These are phyloP conservation scores for Scheffersomyces amazonensis DNA, from an alignment of 805 yeast genomes.

Conservation along the genomic window DNA sequence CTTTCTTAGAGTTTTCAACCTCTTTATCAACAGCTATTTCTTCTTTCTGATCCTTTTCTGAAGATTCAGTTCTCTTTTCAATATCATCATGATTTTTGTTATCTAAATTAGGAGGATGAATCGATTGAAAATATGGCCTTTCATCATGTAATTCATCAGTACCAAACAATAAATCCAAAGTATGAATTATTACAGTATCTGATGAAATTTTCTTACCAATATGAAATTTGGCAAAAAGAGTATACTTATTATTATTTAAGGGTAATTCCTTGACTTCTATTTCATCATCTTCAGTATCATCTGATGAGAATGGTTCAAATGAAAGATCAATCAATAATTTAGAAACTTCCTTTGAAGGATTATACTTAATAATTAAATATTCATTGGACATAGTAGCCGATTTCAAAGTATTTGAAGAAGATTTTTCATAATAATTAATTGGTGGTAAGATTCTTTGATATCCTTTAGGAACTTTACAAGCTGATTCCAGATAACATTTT, in stretches of 20 bases:
- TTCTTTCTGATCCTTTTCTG: not conserved
- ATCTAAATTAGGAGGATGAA: too few relatives aligned
- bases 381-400: not conserved
- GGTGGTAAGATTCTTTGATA: constrained; percentile 5
- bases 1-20: too few relatives aligned
- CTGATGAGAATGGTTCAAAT: not conserved
- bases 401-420: not conserved
- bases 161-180: constrained; percentile 28
- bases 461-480: constrained; percentile 4
- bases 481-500: constrained; percentile 1
- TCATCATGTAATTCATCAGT: constrained; percentile 25
- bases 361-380: constrained; percentile 2
- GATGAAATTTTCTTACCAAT: not conserved
- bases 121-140: constrained; percentile 19
- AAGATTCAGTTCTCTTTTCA: too few relatives aligned
- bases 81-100: too few relatives aligned
- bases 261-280: not conserved
- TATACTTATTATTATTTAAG: not conserved
- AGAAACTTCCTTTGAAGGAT: constrained; percentile 1
- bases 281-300: not conserved
- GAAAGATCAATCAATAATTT: constrained; percentile 6
- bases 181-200: constrained; percentile 14
- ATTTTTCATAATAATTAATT: constrained; percentile 4
- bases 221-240: not conserved
- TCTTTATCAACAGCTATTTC: not conserved